Conservation (phyloP, 306 rosid species). For the Psophocarpus tetragonolobus region DNA sequence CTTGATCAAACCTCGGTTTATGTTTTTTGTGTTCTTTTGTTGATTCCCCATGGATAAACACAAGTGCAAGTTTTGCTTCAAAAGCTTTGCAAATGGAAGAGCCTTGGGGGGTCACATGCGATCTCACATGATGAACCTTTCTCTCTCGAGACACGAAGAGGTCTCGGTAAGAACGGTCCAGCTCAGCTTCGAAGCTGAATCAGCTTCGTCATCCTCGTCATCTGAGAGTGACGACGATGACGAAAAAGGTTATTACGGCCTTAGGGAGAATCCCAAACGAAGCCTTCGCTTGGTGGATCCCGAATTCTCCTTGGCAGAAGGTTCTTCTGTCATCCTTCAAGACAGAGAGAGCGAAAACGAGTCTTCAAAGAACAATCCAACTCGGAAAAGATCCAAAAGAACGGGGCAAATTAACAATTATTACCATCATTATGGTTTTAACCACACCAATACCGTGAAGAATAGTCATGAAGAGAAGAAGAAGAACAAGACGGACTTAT, state of each 20-base stretch:
- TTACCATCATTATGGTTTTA: too few species aligned
- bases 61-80: slow-evolving; percentile 77
- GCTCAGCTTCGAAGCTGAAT: slow-evolving; percentile 57
- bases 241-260: slow-evolving; percentile 45
- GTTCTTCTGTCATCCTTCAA: slow-evolving; percentile 71
- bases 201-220: slow-evolving; percentile 46
- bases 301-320: slow-evolving; percentile 59
- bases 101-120: slow-evolving; percentile 99
- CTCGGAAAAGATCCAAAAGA: slow-evolving; percentile 73
- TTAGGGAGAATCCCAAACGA: slow-evolving; percentile 79
- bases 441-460: too few species aligned
- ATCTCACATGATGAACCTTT: slow-evolving; percentile 89
- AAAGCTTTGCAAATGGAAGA: slow-evolving; percentile 84
- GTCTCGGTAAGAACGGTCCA: not conserved
- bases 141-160: slow-evolving; percentile 41
- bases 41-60: slow-evolving; percentile 60
- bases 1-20: slow-evolving; percentile 13
- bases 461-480: not conserved
- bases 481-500: slow-evolving; percentile 39
- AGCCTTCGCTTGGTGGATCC: slow-evolving; percentile 72
- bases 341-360: slow-evolving; percentile 94
- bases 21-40: slow-evolving; percentile 3
- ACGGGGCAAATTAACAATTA: too few species aligned
- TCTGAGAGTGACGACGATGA: slow-evolving; percentile 47
- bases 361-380: slow-evolving; percentile 68